These are phyloP conservation scores for Pichia nanzhaoensis DNA, from an alignment of 805 yeast species.

Conservation along the genomic window DNA sequence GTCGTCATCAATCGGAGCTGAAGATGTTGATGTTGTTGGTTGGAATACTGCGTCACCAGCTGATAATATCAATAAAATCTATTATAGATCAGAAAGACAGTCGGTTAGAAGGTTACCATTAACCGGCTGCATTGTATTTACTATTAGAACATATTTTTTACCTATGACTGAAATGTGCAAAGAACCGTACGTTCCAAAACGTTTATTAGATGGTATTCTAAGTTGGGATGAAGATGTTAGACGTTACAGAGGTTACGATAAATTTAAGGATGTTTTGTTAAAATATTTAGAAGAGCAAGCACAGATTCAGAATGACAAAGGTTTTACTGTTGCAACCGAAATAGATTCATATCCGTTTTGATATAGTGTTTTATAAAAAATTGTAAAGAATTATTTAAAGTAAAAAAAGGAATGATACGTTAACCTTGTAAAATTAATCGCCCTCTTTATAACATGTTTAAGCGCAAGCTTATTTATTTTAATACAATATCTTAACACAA, in stretches of 20 bases:
- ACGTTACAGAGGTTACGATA: conserved; percentile 52
- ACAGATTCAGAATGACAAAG: conserved; percentile 39
- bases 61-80: conserved; percentile 37
- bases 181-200: conserved; percentile 56
- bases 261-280: conserved; percentile 44
- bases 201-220: conserved; percentile 50
- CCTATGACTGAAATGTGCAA: conserved; percentile 47
- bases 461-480: no score
- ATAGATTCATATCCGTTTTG: conserved; percentile 39
- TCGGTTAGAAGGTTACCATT: conserved; percentile 54
- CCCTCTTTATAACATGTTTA: no score
- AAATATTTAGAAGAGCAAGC: conserved; percentile 49
- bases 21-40: conserved; percentile 44
- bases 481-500: no score
- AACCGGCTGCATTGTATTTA: conserved; percentile 51
- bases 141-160: conserved; percentile 56
- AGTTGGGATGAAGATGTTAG: conserved; percentile 58
- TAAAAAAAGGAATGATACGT: background rate
- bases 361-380: background rate
- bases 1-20: conserved; percentile 60
- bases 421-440: no score
- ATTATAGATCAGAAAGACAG: conserved; percentile 61
- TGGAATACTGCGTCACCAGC: conserved; percentile 60
- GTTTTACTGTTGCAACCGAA: conserved; percentile 35
- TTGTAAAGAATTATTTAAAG: no score